Evolutionary conservation across 257 asterid species (phyloP).

Genomic region (Fraxinus anomala): DNA sequence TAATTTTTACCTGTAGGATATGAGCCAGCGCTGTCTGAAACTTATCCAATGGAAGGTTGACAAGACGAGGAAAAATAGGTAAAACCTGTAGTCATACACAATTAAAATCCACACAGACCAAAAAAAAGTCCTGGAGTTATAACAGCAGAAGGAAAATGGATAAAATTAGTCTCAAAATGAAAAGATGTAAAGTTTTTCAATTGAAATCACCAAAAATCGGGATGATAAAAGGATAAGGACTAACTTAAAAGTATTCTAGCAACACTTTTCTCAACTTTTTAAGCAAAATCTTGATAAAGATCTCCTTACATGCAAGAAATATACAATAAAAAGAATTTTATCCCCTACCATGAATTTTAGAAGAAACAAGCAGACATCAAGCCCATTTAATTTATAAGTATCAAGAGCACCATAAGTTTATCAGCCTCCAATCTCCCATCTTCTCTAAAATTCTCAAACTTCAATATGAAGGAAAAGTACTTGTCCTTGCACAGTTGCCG

Average conservation of each 20-base stretch:
- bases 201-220: neutral
- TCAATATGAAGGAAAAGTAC: too few species aligned
- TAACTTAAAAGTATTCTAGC: neutral
- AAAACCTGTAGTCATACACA: slow-evolving; percentile 56
- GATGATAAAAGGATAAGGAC: slow-evolving; percentile 1
- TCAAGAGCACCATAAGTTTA: too few species aligned
- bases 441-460: too few species aligned
- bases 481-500: neutral
- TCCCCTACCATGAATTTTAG: neutral
- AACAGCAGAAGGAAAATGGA: slow-evolving; percentile 25
- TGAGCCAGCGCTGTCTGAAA: slow-evolving; percentile 96
- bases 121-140: neutral
- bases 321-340: neutral
- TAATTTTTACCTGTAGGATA: slow-evolving; percentile 70
- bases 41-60: slow-evolving; percentile 84
- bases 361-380: neutral
- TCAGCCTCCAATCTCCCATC: too few species aligned
- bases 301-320: neutral
- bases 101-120: neutral
- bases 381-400: too few species aligned
- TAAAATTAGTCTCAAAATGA: slow-evolving; percentile 7
- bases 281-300: slow-evolving; percentile 12
- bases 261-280: slow-evolving; percentile 11
- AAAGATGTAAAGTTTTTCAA: neutral
- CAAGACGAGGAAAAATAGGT: slow-evolving; percentile 87